These are phyloP conservation scores for Centella asiatica DNA, from an alignment of 129 eudicot species.

Conservation along the genomic window DNA sequence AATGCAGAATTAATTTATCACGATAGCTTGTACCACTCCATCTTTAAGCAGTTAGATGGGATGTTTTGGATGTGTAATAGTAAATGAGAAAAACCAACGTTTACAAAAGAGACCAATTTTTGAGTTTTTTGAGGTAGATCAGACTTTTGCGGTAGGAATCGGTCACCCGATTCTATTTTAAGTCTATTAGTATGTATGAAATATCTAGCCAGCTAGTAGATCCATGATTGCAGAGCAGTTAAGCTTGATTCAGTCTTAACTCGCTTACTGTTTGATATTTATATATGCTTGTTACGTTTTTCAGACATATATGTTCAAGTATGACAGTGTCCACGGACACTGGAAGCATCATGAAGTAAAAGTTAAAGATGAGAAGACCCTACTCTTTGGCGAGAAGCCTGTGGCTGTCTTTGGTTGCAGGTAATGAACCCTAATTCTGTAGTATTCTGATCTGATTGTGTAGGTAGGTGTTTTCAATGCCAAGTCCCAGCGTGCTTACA, in stretches of 20 bases:
- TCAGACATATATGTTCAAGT: conserved; percentile 61
- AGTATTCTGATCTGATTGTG: background rate
- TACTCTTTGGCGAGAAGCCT: conserved; percentile 44
- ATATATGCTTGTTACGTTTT: background rate
- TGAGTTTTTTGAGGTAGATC: no score
- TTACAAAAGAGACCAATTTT: no score
- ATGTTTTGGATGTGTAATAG: no score
- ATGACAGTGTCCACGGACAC: conserved; percentile 54
- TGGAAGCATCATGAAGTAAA: conserved; percentile 62
- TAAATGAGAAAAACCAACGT: no score
- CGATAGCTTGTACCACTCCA: no score
- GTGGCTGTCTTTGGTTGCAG: conserved; percentile 49
- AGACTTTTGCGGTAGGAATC: no score
- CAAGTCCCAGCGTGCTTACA: background rate
- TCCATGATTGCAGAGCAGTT: no score
- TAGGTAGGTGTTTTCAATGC: background rate
- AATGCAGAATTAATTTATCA: background rate
- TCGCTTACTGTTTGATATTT: background rate
- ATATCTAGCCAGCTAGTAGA: no score
- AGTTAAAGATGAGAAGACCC: conserved; percentile 49
- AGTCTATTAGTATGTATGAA: background rate
- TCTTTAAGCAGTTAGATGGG: no score
- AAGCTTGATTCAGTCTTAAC: background rate
- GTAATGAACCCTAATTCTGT: background rate
- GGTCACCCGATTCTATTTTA: no score